Conservation (phyloP, 2,329 filamentous ascomycete genomes). For the Verticillium nonalfalfae region DNA sequence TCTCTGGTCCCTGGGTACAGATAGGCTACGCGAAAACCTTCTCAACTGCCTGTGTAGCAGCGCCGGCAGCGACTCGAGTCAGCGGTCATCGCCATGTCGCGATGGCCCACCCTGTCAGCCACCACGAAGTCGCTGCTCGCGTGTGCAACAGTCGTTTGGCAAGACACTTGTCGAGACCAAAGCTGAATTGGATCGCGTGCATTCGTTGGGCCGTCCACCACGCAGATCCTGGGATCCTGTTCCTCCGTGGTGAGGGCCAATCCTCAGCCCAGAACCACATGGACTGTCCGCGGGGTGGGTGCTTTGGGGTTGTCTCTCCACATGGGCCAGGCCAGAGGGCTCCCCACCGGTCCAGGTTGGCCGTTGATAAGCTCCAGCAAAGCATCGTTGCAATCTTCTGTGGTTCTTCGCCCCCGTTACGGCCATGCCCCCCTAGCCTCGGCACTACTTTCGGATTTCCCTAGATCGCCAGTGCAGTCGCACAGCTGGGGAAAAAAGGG, state of each 20-base stretch:
- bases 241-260: background rate
- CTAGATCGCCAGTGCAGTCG: conserved; percentile 5
- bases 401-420: background rate
- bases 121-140: background rate
- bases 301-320: background rate
- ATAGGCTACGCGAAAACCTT: background rate
- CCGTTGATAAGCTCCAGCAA: conserved; percentile 12
- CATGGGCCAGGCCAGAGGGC: background rate
- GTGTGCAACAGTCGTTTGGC: background rate
- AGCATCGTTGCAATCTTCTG: background rate
- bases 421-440: conserved; percentile 5
- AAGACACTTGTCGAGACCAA: background rate
- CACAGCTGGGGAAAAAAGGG: conserved; percentile 1
- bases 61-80: background rate
- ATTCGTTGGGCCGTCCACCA: background rate
- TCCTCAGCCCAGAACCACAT: background rate
- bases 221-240: background rate
- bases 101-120: background rate
- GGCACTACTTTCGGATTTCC: conserved; percentile 10
- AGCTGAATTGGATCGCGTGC: background rate
- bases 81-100: background rate
- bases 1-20: background rate
- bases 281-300: background rate
- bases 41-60: background rate
- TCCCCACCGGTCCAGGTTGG: conserved; percentile 2